These are phyloP conservation scores for Elaeis oleifera DNA, from an alignment of 202 grass and related monocot genomes.

Conservation along the genomic window DNA sequence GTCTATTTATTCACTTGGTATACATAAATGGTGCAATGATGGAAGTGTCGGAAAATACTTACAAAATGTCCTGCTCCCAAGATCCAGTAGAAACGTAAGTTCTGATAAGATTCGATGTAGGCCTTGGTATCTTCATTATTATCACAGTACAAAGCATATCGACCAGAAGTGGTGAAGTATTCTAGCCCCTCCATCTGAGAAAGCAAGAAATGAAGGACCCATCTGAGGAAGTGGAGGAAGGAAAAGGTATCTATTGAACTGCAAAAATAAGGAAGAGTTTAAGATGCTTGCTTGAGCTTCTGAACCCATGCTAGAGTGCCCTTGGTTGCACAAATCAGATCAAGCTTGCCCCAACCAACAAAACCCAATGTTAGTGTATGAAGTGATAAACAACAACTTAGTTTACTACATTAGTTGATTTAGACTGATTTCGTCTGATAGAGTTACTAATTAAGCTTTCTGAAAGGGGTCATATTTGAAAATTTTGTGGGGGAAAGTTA, in stretches of 20 bases:
- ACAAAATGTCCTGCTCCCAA: slow-evolving; percentile 86
- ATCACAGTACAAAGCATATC: slow-evolving; percentile 53
- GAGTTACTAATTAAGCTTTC: no score
- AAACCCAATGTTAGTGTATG: background rate
- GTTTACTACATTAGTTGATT: slow-evolving; percentile 11
- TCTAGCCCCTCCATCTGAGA: slow-evolving; percentile 50
- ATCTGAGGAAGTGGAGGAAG: no score
- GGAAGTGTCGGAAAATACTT: slow-evolving; percentile 14
- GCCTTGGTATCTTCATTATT: slow-evolving; percentile 38
- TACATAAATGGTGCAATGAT: background rate
- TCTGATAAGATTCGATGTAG: slow-evolving; percentile 69
- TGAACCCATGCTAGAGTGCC: slow-evolving; percentile 77
- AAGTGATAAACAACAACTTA: slow-evolving; percentile 5
- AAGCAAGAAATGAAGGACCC: background rate
- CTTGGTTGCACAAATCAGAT: slow-evolving; percentile 91
- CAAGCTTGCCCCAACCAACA: slow-evolving; percentile 44
- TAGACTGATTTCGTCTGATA: background rate
- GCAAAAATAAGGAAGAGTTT: background rate
- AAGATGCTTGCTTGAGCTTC: slow-evolving; percentile 61
- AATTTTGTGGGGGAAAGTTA: no score
- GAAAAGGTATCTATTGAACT: background rate
- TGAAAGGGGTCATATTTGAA: no score
- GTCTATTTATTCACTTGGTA: no score
- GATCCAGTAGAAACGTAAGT: slow-evolving; percentile 92
- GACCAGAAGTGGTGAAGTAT: slow-evolving; percentile 33